Base-by-base conservation (phyloP, 2,329 filamentous ascomycete genomes). In the Cladosporium sp. region DNA sequence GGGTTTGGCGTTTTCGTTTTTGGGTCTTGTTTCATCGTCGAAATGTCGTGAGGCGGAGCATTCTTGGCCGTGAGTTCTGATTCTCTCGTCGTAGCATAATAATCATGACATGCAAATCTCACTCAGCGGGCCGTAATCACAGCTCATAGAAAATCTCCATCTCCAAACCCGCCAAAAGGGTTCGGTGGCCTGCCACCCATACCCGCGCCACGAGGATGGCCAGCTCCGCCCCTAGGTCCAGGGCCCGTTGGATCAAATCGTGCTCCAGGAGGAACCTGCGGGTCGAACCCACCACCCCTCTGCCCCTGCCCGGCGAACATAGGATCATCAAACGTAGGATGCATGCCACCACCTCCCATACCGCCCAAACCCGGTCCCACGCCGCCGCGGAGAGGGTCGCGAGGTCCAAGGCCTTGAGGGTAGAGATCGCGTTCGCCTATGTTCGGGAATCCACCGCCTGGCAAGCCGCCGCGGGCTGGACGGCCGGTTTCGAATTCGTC, bases 241-340 rank as follows among this genome's bases (percentile, higher is more conserved):
- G 88, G 89, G 0, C 86, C 87, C 18, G 91, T 70, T 2, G 92
- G 92, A 72, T 97, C 93, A 72, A 89, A 97, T 56, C 93, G 77
- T n/a, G 90, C 85, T 1, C 93, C 93, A 2, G 89, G 90, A 4
- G 93, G 93, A 22, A 82, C 84, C 64, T 84, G 85, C 1, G 85
- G 83, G 62, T 91, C 79, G 61, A 79, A 85, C 0, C 72, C 75
- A 12, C 69, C 68, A 12, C 70, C 68, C 13, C 66, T 73, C 30
- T 69, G 68, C 2, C 74, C 72, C 1, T 72, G 69, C 1, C 74
- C 76, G 6, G 78, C 78, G 64, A 95, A 95, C 41, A 96, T 69
- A 6, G 88, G 89, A 63, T 97, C 91, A 60, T 95, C 89, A 65
- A 95, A 93, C 0, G 91, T 95, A 1, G 93, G 93, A 68, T 96